These are phyloP conservation scores for Scedosporium dehoogii DNA, from an alignment of 2,329 filamentous ascomycete species.

Conservation along the genomic window DNA sequence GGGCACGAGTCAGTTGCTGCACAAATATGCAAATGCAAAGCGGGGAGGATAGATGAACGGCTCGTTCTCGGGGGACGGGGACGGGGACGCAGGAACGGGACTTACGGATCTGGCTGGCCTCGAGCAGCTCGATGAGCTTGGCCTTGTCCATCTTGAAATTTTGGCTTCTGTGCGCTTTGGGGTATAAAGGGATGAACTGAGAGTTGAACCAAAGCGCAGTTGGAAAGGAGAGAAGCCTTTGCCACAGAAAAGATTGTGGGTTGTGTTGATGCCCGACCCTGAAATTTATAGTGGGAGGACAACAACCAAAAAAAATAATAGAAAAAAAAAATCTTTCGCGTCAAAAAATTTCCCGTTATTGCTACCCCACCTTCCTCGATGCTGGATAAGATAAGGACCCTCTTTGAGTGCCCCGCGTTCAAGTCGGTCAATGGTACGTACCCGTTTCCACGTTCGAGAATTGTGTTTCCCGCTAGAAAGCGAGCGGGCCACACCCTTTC, in stretches of 20 bases:
- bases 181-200: neutral
- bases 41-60: conserved; percentile 8
- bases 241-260: conserved; percentile 1
- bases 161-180: neutral
- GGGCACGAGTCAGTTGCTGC: conserved; percentile 22
- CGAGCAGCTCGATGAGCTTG: conserved; percentile 76
- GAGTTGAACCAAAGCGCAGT: neutral
- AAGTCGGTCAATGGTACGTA: neutral
- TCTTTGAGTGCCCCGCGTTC: conserved; percentile 1
- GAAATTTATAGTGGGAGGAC: conserved; percentile 5
- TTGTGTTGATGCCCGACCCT: conserved; percentile 5
- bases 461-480: neutral
- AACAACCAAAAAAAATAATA: neutral
- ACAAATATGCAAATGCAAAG: neutral
- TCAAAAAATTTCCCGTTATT: conserved; percentile 5
- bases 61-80: neutral
- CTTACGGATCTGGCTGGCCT: conserved; percentile 81
- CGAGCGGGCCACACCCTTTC: too few relatives aligned
- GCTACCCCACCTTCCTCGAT: conserved; percentile 1
- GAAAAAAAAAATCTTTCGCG: conserved; percentile 5
- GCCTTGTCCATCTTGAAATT: conserved; percentile 38
- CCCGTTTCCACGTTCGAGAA: neutral
- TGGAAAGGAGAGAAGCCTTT: conserved; percentile 1
- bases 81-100: conserved; percentile 17
- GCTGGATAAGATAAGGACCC: conserved; percentile 6